Percentiles rank a stretch among this genome's conserved stretches.
Conservation (phyloP, 2,329 filamentous ascomycete genomes). For the Mariannaea elegans region DNA sequence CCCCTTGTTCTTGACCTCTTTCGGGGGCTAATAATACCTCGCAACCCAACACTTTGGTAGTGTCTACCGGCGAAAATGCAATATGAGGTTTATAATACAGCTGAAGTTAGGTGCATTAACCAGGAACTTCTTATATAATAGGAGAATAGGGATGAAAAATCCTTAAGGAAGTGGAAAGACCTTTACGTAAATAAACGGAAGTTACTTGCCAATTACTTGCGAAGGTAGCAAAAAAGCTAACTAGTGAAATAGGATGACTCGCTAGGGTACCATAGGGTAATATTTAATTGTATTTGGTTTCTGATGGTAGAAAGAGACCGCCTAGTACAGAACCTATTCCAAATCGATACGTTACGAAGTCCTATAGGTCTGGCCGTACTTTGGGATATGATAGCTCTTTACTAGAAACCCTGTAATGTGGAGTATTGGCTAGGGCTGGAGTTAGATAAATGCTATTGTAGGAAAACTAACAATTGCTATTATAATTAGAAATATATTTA, state of each 20-base stretch:
- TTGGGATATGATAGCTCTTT: not conserved
- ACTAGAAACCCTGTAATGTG: not conserved
- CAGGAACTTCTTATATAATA: too few species aligned
- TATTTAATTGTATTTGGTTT: not conserved
- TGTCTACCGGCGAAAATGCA: too few species aligned
- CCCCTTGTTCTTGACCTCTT: too few species aligned
- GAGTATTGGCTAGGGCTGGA: not conserved
- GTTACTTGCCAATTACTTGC: too few species aligned
- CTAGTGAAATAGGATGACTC: not conserved
- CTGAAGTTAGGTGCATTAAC: too few species aligned
- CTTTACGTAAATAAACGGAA: too few species aligned
- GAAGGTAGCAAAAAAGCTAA: not conserved
- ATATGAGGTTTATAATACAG: too few species aligned
- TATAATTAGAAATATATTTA: not conserved
- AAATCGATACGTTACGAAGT: not conserved
- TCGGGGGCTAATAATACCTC: too few species aligned
- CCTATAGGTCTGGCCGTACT: not conserved
- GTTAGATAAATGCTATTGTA: not conserved
- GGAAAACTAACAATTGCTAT: not conserved
- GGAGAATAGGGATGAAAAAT: too few species aligned
- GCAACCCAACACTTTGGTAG: too few species aligned
- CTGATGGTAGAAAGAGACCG: conserved; percentile 2
- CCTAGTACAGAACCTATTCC: not conserved
- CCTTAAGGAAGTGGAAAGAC: too few species aligned
- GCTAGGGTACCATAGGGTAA: not conserved